A percentile compares a stretch with the other conserved stretches of the same genome.
phyloP scores from a whole-genome alignment of 176 grass and related monocot species.

The Otatea glauca region DNA sequence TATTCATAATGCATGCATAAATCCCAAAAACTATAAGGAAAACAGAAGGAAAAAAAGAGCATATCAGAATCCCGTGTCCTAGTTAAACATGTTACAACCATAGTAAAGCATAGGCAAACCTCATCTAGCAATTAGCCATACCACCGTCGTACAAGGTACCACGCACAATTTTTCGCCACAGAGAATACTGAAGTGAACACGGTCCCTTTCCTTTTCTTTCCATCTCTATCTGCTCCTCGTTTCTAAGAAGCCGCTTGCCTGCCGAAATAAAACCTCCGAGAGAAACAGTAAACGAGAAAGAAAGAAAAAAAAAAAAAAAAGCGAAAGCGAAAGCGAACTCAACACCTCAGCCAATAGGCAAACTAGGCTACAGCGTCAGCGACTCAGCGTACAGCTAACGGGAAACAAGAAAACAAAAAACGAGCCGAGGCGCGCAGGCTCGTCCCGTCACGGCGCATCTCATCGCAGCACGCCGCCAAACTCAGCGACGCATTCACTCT shows the following conservation, averaged over 20 bases:
- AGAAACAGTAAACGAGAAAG: background rate
- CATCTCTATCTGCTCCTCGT: background rate
- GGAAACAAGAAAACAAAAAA: background rate
- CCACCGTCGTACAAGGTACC: too few relatives aligned
- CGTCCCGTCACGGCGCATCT: background rate
- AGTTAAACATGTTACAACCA: too few relatives aligned
- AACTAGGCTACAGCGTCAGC: too few relatives aligned
- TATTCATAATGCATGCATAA: too few relatives aligned
- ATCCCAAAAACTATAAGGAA: too few relatives aligned
- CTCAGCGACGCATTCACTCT: background rate
- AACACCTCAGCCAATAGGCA: background rate
- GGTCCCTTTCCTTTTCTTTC: too few relatives aligned
- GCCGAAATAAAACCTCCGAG: background rate
- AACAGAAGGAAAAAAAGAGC: too few relatives aligned
- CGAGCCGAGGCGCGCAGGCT: background rate
- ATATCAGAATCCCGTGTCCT: too few relatives aligned
- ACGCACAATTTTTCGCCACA: background rate
- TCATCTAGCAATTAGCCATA: too few relatives aligned
- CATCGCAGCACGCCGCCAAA: constrained; percentile 18
- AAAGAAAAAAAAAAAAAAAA: too few relatives aligned
- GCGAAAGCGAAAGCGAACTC: background rate
- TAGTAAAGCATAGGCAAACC: too few relatives aligned
- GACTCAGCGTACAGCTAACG: too few relatives aligned
- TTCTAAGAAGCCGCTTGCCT: background rate
- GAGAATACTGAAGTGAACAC: background rate